Evolutionary conservation across 768 basidiomycete species (phyloP).

Genomic region (Mycena kentingensis): DNA sequence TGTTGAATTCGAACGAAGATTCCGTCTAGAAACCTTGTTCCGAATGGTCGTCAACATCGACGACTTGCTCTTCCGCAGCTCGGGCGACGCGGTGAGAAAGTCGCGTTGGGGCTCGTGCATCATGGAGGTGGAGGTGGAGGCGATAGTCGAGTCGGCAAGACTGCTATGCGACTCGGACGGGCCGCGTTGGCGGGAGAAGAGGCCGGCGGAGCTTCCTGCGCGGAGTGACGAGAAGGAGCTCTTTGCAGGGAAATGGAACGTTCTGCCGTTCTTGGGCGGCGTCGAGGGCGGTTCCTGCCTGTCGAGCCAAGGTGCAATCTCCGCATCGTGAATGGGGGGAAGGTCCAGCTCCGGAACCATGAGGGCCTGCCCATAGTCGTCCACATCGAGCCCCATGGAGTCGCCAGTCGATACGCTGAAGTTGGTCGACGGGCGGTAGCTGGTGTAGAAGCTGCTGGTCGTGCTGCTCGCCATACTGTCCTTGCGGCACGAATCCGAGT

Average conservation of each 20-base stretch:
- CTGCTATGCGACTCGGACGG: slow-evolving; percentile 25
- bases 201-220: slow-evolving; percentile 17
- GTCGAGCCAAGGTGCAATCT: slow-evolving; percentile 27
- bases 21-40: slow-evolving; percentile 44
- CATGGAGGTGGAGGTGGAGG: slow-evolving; percentile 8
- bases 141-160: slow-evolving; percentile 23
- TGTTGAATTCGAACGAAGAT: slow-evolving; percentile 36
- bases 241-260: slow-evolving; percentile 31
- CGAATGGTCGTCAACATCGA: slow-evolving; percentile 47
- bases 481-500: slow-evolving; percentile 22
- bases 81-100: slow-evolving; percentile 27
- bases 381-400: slow-evolving; percentile 26
- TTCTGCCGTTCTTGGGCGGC: slow-evolving; percentile 26
- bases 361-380: slow-evolving; percentile 26
- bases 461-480: slow-evolving; percentile 21
- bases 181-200: slow-evolving; percentile 20
- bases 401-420: slow-evolving; percentile 18
- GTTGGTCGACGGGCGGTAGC: slow-evolving; percentile 18
- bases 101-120: slow-evolving; percentile 11
- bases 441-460: too few relatives aligned
- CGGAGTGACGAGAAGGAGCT: slow-evolving; percentile 32
- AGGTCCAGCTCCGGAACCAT: slow-evolving; percentile 22
- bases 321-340: slow-evolving; percentile 19
- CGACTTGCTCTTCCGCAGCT: slow-evolving; percentile 51
- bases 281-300: slow-evolving; percentile 16